Base-by-base conservation (phyloP, 441 rosid species). In the California macrophylla region DNA sequence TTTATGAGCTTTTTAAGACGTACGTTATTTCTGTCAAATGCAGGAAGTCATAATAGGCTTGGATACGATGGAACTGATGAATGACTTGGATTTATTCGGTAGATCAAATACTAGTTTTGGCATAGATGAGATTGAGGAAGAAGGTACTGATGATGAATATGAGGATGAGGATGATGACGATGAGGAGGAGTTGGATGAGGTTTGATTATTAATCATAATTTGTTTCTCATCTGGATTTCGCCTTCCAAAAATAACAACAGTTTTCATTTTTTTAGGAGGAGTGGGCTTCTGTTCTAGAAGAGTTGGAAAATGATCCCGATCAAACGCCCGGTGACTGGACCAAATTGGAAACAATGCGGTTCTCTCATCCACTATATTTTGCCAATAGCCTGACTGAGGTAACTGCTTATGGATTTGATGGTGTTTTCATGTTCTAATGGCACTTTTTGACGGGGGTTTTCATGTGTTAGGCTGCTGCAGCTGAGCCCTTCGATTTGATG, bases 31-130 rank as follows among this genome's bases (percentile, higher is more conserved):
- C 61, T 73, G 45, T 76, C 50, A 67, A 71, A 79, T 84, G 85
- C 93, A 94, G 99, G 97, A 92, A 92, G 90, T 86, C 30, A 80
- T 94, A 71, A 72, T 92, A 75, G 99, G 99, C 54, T 85, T 90
- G 76, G 97, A 94, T 82, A 82, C 91, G 9, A 74, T 66, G 78
- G 98, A 87, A 79, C 81, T 94, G 91, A 73, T 92, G 66, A 80
- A 78, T 76, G 98, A 85, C 72, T 81, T 94, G 84, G 96, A 89
- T 74, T 23, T 81, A 77, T 72, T 79, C 63, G 89, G 87, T 75
- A 76, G 84, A 25, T 77, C 94, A 42, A 92, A 85, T 68, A 78
- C 82, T 78, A 92, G 84, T 74, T 89, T 82, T 79, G 96, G 89
- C 66, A 79, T 87, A 16, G 91, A 88, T 56, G 92, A 84, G 70